Conservation (phyloP, 208 protist species). For the Acanthamoeba culbertsoni region DNA sequence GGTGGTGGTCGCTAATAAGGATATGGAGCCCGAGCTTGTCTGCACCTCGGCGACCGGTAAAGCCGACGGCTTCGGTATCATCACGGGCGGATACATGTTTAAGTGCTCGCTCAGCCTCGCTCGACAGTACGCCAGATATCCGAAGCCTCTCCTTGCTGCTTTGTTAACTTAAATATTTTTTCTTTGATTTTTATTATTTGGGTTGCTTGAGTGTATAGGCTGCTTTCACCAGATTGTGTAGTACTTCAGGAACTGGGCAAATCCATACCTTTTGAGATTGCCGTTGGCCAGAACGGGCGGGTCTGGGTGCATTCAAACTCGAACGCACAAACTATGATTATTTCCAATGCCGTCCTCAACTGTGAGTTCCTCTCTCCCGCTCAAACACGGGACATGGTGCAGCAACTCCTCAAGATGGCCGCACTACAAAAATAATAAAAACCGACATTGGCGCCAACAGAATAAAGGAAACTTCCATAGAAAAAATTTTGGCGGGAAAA, state of each 20-base stretch:
- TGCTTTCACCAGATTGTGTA: slow-evolving; percentile 69
- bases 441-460: too few species aligned
- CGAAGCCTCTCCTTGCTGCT: background rate
- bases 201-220: background rate
- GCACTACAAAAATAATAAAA: background rate
- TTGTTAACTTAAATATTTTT: background rate
- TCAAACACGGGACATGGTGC: slow-evolving; percentile 62
- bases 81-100: slow-evolving; percentile 79
- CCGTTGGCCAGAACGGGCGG: slow-evolving; percentile 82
- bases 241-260: slow-evolving; percentile 78
- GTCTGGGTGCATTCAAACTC: slow-evolving; percentile 81
- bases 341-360: slow-evolving; percentile 78
- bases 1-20: slow-evolving; percentile 81
- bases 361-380: slow-evolving; percentile 70
- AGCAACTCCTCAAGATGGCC: slow-evolving; percentile 55
- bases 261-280: slow-evolving; percentile 81
- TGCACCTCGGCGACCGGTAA: slow-evolving; percentile 74
- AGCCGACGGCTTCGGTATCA: slow-evolving; percentile 82
- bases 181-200: background rate
- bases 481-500: background rate
- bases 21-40: slow-evolving; percentile 86
- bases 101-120: slow-evolving; percentile 71
- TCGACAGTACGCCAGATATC: slow-evolving; percentile 64
- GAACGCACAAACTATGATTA: slow-evolving; percentile 70
- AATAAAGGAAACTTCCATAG: background rate